These are phyloP conservation scores for Cadophora malorum DNA, from an alignment of 2,329 filamentous ascomycete species.

Conservation along the genomic window DNA sequence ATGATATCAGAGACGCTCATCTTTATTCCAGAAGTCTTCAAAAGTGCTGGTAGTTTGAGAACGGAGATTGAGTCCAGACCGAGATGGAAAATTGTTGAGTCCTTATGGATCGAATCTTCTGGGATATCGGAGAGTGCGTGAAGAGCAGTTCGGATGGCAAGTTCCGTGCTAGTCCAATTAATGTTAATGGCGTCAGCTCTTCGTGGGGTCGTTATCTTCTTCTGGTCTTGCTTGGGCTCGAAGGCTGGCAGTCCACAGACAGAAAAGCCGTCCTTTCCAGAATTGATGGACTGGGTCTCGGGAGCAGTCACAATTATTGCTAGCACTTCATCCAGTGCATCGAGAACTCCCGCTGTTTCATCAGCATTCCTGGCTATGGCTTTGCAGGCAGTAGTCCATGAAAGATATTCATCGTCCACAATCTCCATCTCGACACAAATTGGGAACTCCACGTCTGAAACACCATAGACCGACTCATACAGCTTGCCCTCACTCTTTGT, in stretches of 20 bases:
- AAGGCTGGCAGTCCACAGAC: conserved; percentile 69
- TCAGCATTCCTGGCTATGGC: conserved; percentile 55
- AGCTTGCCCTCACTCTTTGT: conserved; percentile 26
- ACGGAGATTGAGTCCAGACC: conserved; percentile 92
- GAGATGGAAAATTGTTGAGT: conserved; percentile 78
- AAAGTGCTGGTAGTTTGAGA: conserved; percentile 78
- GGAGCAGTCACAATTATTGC: conserved; percentile 58
- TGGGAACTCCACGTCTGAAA: conserved; percentile 78
- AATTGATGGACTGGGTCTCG: conserved; percentile 59
- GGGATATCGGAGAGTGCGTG: conserved; percentile 66
- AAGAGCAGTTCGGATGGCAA: conserved; percentile 55
- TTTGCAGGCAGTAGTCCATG: conserved; percentile 78
- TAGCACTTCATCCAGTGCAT: conserved; percentile 65
- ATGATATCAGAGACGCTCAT: conserved; percentile 76
- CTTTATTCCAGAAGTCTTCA: conserved; percentile 67
- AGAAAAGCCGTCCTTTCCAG: conserved; percentile 58
- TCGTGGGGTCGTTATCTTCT: conserved; percentile 4
- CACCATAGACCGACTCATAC: conserved; percentile 49
- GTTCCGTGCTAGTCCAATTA: conserved; percentile 47
- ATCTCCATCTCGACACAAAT: conserved; percentile 83
- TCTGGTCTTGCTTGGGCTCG: conserved; percentile 21
- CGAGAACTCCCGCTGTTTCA: conserved; percentile 59
- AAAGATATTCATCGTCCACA: conserved; percentile 53
- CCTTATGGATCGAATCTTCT: conserved; percentile 60
- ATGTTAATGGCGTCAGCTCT: conserved; percentile 12